Evolutionary conservation across 1,139 yeast species (phyloP).

Genomic region (Kodamaea fungicola): DNA sequence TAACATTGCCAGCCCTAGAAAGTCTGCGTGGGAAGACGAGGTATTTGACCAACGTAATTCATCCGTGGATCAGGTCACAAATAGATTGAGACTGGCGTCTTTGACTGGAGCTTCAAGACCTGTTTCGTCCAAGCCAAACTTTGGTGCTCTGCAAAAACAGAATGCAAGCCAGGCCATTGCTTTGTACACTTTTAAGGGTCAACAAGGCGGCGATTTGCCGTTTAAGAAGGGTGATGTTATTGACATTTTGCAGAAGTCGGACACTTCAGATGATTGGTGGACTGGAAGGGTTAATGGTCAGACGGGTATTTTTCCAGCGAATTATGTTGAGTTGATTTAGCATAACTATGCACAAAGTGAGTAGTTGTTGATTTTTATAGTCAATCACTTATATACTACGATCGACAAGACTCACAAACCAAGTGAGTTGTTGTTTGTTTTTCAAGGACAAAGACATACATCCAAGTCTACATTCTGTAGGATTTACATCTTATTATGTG

Average conservation of each 20-base stretch:
- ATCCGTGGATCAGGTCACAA: conserved; percentile 35
- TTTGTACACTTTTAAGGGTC: conserved; percentile 81
- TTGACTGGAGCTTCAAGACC: conserved; percentile 12
- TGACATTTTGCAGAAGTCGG: conserved; percentile 78
- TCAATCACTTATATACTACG: too few species aligned
- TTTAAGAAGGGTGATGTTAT: conserved; percentile 96
- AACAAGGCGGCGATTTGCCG: conserved; percentile 85
- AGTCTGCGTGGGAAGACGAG: conserved; percentile 80
- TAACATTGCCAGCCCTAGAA: conserved; percentile 11
- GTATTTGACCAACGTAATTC: conserved; percentile 53
- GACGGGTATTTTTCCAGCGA: conserved; percentile 96
- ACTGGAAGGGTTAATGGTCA: conserved; percentile 81
- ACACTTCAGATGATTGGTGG: conserved; percentile 97
- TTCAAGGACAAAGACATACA: too few species aligned
- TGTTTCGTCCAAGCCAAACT: conserved; percentile 50
- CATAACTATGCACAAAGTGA: too few species aligned
- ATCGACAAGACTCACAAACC: too few species aligned
- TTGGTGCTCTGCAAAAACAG: conserved; percentile 38
- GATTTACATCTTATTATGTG: too few species aligned
- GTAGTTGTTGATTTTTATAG: too few species aligned
- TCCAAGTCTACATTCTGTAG: too few species aligned
- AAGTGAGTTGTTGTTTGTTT: too few species aligned
- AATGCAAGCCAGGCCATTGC: conserved; percentile 83
- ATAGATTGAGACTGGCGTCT: conserved; percentile 28
- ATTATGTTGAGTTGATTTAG: conserved; percentile 81